Evolutionary conservation across 2,329 filamentous ascomycete genomes (phyloP), one percentile per base, ranked within the genome.

Genomic region (Aureobasidium mangrovei): DNA sequence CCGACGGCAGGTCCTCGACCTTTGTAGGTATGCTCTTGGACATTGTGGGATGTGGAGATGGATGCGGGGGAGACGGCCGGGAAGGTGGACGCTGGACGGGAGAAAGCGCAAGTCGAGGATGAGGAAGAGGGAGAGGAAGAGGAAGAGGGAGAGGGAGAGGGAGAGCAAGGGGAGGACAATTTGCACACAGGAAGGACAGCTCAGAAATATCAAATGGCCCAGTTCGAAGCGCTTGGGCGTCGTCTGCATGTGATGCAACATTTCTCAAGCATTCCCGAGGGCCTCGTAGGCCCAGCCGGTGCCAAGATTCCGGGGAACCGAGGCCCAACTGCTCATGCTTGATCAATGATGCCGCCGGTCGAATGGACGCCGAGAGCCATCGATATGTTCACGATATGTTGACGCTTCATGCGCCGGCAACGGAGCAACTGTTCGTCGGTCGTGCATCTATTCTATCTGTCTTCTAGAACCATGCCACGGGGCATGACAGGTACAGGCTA

Each of bases 1-100:
- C 64, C 5, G 68, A 69, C 18, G 68, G 68, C 26, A 70, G 56
- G 28, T 56, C 38, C 4, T 53, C 24, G 39, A 43, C 39, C 8
- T 29, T 53, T 18, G 32, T 7, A 7, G 49, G 49, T 18, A 53
- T 12, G 41, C 41, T 53, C 41, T 53, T 53, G 9, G 49, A 53
- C 49, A 53, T 53, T 35, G 32, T 35, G 32, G 7, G 32, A 36
- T 53, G 49, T 40, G 49, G 41, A 32, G 49, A 44, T 27, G 32
- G 49, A 31, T 29, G 49, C 7, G 40, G 49, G 32, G 28, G 32
- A 29, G 32, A 44, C 31, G 41, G 36, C 47, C 35, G 29, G 3
- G 29, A 3, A 42, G 39, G 31, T 29, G 28, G 12, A 7, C n/a
- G 7, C n/a, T 5, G 36, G n/a, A 12, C 7, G 5, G 7, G 36